Percentiles rank a stretch among this genome's conserved stretches.
Evolutionary conservation across 345 rosid species (phyloP).

Genomic region (Euphorbia lathyris): DNA sequence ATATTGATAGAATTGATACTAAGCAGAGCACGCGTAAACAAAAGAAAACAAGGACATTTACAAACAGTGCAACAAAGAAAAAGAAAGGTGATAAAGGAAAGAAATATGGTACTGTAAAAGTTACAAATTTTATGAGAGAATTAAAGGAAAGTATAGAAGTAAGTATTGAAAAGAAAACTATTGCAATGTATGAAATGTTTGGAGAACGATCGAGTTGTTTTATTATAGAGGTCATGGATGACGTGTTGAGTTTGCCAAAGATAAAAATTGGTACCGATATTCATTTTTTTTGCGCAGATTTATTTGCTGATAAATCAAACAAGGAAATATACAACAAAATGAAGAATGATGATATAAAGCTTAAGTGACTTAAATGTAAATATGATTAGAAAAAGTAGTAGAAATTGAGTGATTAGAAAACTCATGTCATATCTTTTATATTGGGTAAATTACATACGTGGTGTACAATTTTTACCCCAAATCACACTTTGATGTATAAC

Average conservation of each 20-base stretch:
- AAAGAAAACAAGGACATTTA: background rate
- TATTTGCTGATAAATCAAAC: background rate
- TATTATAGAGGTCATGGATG: background rate
- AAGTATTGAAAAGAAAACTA: background rate
- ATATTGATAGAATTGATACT: background rate
- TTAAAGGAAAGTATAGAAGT: background rate
- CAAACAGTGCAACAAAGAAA: background rate
- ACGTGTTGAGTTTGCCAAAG: background rate
- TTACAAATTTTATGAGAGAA: background rate
- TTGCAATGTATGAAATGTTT: background rate
- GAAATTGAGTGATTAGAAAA: too few species aligned
- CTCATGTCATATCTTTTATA: too few species aligned
- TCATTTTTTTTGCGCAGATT: background rate
- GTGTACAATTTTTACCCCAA: too few species aligned
- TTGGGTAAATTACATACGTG: too few species aligned
- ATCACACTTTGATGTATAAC: too few species aligned
- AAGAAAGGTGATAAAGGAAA: too few species aligned
- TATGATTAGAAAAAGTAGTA: too few species aligned
- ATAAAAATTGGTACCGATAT: background rate
- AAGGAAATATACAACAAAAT: background rate
- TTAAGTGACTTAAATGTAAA: too few species aligned
- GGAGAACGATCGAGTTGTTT: background rate
- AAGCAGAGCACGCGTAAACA: background rate
- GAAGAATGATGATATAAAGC: too few species aligned
- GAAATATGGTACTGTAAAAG: too few species aligned